phyloP scores from a whole-genome alignment of 108 stramenopile genomes.

The Pseudonitzschia delicatissima region DNA sequence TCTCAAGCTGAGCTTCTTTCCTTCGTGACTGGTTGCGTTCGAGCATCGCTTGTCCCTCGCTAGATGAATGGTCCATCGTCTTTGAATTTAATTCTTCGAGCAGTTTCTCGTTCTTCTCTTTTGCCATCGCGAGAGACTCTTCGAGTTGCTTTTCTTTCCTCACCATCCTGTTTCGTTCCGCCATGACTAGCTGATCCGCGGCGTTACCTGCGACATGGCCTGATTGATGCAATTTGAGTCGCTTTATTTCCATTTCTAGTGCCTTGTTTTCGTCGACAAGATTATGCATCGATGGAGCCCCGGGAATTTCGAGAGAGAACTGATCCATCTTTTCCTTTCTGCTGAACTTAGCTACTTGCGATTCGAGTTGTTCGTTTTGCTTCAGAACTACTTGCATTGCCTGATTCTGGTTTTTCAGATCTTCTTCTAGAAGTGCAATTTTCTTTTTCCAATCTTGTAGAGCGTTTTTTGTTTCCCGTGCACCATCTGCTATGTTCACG shows the following conservation, averaged over 20 bases:
- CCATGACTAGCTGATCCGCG: too few species aligned
- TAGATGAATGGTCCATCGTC: not conserved
- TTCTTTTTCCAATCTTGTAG: not conserved
- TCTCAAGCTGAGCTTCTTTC: slow-evolving; percentile 17
- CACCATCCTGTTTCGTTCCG: not conserved
- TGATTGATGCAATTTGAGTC: too few species aligned
- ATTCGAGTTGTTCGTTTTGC: slow-evolving; percentile 14
- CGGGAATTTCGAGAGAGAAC: not conserved
- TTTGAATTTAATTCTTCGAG: slow-evolving; percentile 11
- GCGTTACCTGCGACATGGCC: too few species aligned
- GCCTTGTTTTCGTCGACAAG: not conserved
- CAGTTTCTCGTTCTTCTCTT: slow-evolving; percentile 10
- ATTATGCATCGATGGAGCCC: not conserved
- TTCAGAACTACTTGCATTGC: slow-evolving; percentile 8
- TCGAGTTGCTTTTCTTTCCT: slow-evolving; percentile 1
- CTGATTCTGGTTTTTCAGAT: slow-evolving; percentile 4
- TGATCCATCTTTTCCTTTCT: not conserved
- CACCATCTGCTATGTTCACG: not conserved
- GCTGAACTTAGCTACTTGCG: not conserved
- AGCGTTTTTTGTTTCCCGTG: not conserved
- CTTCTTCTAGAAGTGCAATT: slow-evolving; percentile 8
- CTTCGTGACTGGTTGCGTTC: slow-evolving; percentile 7
- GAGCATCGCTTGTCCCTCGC: not conserved
- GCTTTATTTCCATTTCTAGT: not conserved
- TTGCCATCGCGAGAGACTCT: not conserved